Conservation (phyloP, 2,329 filamentous ascomycete species). For the Aspergillus sp. region DNA sequence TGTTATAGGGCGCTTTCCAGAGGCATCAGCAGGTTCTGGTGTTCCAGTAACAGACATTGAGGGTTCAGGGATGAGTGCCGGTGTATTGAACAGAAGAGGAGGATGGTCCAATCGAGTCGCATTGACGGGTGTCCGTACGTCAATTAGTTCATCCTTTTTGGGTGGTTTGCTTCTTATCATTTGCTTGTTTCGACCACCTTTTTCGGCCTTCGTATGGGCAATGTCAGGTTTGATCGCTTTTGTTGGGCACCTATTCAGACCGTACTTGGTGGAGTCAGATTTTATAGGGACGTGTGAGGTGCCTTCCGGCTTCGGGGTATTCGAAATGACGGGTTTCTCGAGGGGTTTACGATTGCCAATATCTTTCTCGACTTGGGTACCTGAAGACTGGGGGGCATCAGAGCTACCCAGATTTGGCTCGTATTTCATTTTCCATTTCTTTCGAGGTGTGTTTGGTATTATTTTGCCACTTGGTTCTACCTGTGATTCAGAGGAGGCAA, state of each 20-base stretch:
- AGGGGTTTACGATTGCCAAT: background rate
- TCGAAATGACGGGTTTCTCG: background rate
- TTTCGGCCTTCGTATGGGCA: background rate
- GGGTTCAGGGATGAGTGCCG: constrained; percentile 19
- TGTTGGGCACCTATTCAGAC: constrained; percentile 1
- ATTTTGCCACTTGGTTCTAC: constrained; percentile 3
- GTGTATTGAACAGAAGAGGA: constrained; percentile 17
- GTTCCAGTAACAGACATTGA: background rate
- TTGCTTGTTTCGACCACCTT: background rate
- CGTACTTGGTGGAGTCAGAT: constrained; percentile 22
- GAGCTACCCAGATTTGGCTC: background rate
- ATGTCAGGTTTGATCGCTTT: background rate
- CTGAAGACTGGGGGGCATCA: background rate
- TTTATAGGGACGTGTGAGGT: constrained; percentile 3
- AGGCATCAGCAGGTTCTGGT: background rate
- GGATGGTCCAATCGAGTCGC: background rate
- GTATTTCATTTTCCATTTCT: constrained; percentile 22
- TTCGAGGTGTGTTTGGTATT: constrained; percentile 10
- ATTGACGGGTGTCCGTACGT: constrained; percentile 10
- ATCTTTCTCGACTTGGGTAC: background rate
- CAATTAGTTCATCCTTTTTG: constrained; percentile 12
- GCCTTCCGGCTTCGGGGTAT: background rate
- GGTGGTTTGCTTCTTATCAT: background rate
- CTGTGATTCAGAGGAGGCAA: background rate
- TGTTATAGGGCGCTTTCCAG: background rate